These are phyloP conservation scores for Solanum hybrid DNA, from an alignment of 305 asterid genomes.

Conservation along the genomic window DNA sequence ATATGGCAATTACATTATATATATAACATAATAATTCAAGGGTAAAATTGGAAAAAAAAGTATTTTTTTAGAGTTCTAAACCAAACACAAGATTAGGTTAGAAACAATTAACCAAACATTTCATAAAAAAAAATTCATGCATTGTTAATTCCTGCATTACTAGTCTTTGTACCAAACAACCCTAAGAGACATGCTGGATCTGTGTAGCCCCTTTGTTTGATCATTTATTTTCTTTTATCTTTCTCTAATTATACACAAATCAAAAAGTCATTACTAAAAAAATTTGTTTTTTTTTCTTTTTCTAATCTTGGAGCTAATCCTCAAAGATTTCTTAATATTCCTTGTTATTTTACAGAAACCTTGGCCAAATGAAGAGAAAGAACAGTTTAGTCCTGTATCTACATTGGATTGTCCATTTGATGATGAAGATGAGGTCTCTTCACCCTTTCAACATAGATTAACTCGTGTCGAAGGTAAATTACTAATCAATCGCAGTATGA, in stretches of 20 bases:
- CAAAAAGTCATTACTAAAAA: neutral
- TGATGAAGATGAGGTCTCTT: conserved; percentile 62
- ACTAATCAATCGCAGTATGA: neutral
- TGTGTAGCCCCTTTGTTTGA: neutral
- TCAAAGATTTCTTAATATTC: neutral
- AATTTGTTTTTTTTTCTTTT: neutral
- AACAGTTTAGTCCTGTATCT: conserved; percentile 81
- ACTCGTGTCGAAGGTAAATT: conserved; percentile 44
- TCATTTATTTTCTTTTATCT: neutral
- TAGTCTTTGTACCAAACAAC: too few species aligned
- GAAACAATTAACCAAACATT: too few species aligned
- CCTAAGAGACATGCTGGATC: neutral
- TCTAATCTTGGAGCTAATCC: neutral
- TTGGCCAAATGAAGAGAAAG: conserved; percentile 51
- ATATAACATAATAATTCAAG: too few species aligned
- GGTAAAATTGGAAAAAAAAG: too few species aligned
- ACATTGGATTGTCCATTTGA: conserved; percentile 71
- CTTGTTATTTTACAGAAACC: conserved; percentile 25
- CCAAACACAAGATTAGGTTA: too few species aligned
- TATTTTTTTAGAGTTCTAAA: too few species aligned
- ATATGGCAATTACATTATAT: too few species aligned
- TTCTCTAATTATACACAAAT: neutral
- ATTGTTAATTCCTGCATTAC: too few species aligned
- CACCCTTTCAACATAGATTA: conserved; percentile 47
- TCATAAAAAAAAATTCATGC: too few species aligned